Conservation (phyloP, 1,139 yeast genomes). For the Citeromyces hawaiiensis region DNA sequence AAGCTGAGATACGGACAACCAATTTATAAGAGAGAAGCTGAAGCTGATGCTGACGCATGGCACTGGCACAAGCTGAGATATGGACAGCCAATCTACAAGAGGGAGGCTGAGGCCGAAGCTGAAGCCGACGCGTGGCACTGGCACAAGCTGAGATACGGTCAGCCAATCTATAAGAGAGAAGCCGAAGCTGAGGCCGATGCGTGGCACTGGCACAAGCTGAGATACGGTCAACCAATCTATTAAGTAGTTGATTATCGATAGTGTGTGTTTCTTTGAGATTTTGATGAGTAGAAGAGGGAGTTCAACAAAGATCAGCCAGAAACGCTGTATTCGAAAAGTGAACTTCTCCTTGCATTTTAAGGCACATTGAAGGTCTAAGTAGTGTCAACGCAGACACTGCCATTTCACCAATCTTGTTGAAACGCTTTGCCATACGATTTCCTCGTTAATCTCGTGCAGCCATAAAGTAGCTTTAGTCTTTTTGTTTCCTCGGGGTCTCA, state of each 20-base stretch:
- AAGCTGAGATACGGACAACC: slow-evolving; percentile 6
- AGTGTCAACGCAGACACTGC: too few relatives aligned
- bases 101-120: slow-evolving; percentile 12
- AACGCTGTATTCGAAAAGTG: too few relatives aligned
- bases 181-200: slow-evolving; percentile 12
- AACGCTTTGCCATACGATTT: too few relatives aligned
- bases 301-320: too few relatives aligned
- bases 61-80: slow-evolving; percentile 2
- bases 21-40: slow-evolving; percentile 11
- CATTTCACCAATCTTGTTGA: too few relatives aligned
- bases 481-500: too few relatives aligned
- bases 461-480: too few relatives aligned
- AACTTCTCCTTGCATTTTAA: too few relatives aligned
- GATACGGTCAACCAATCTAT: slow-evolving; percentile 8
- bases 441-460: too few relatives aligned
- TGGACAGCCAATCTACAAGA: slow-evolving; percentile 9
- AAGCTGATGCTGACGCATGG: slow-evolving; percentile 8
- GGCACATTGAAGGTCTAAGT: too few relatives aligned
- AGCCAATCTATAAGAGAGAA: slow-evolving; percentile 13
- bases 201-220: slow-evolving; percentile 1
- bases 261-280: background rate
- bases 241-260: slow-evolving; percentile 11
- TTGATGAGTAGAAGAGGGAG: too few relatives aligned
- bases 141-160: slow-evolving; percentile 7
- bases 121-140: slow-evolving; percentile 11